These are phyloP conservation scores for Monosporascus sp. DNA, from an alignment of 2,329 filamentous ascomycete species.

Conservation along the genomic window DNA sequence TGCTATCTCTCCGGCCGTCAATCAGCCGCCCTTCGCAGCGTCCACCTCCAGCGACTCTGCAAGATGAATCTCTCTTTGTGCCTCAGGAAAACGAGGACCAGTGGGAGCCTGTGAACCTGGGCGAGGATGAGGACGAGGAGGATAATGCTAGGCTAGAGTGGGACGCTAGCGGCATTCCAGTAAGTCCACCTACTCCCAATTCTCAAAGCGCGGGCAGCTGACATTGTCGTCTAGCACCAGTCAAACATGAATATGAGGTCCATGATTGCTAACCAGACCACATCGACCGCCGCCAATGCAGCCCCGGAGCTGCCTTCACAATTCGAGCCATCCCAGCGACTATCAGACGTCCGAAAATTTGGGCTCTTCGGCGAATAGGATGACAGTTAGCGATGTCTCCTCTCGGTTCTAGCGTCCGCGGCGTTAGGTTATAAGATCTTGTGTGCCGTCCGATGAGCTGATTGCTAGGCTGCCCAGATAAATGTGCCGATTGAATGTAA, in stretches of 20 bases:
- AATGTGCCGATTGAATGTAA: not conserved
- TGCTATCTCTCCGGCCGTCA: slow-evolving; percentile 28
- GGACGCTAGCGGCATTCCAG: slow-evolving; percentile 63
- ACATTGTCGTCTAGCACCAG: slow-evolving; percentile 33
- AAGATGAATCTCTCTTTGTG: slow-evolving; percentile 68
- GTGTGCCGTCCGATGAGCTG: no score
- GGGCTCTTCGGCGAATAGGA: slow-evolving; percentile 34
- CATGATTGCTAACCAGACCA: slow-evolving; percentile 23
- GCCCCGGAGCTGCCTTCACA: slow-evolving; percentile 22
- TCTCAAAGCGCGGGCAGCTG: slow-evolving; percentile 5
- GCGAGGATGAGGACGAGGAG: slow-evolving; percentile 57
- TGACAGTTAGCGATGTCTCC: not conserved
- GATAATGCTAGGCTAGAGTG: slow-evolving; percentile 66
- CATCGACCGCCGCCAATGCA: slow-evolving; percentile 13
- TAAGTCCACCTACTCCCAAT: slow-evolving; percentile 31
- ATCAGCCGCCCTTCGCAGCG: slow-evolving; percentile 44
- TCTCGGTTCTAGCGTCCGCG: not conserved
- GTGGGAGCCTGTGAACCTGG: slow-evolving; percentile 65
- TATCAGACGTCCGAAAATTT: slow-evolving; percentile 58
- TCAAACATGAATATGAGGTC: slow-evolving; percentile 39
- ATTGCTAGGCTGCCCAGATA: not conserved
- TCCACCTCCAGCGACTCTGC: slow-evolving; percentile 51
- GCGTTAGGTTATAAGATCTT: not conserved
- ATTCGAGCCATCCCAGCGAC: slow-evolving; percentile 67
- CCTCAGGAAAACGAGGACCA: slow-evolving; percentile 60